phyloP scores from a whole-genome alignment of 2,329 filamentous ascomycete species.

The Aspergillus fischeri region DNA sequence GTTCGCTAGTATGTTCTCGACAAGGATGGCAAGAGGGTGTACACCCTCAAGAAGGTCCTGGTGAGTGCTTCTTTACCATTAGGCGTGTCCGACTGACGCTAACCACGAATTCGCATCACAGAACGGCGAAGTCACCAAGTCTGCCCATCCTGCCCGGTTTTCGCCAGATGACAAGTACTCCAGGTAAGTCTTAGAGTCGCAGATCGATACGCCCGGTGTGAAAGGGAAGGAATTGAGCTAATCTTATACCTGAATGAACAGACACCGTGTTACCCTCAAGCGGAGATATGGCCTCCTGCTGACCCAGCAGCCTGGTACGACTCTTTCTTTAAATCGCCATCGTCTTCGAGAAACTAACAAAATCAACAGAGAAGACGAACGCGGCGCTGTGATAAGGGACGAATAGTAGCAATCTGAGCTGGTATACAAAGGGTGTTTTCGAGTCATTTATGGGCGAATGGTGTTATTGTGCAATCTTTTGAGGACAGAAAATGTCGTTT shows the following conservation, averaged over 20 bases:
- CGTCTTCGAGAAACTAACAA: constrained; percentile 4
- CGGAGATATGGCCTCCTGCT: constrained; percentile 84
- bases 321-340: not conserved
- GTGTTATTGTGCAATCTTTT: constrained; percentile 33
- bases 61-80: not conserved
- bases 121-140: constrained; percentile 84
- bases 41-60: constrained; percentile 82
- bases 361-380: constrained; percentile 24
- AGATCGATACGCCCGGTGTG: not conserved
- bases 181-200: constrained; percentile 43
- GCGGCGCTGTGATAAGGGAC: constrained; percentile 27
- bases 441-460: constrained; percentile 34
- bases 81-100: not conserved
- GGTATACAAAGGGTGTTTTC: constrained; percentile 23
- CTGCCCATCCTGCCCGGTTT: constrained; percentile 92
- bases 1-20: constrained; percentile 72
- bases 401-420: constrained; percentile 12
- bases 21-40: constrained; percentile 76
- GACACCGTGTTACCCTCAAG: constrained; percentile 92
- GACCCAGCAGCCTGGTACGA: constrained; percentile 64
- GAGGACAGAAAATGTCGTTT: constrained; percentile 21
- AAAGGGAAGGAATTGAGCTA: constrained; percentile 1
- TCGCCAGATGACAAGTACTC: constrained; percentile 99
- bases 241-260: constrained; percentile 28
- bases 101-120: constrained; percentile 36